phyloP scores from a whole-genome alignment of 306 rosid species.

The Lathyrus aphaca region DNA sequence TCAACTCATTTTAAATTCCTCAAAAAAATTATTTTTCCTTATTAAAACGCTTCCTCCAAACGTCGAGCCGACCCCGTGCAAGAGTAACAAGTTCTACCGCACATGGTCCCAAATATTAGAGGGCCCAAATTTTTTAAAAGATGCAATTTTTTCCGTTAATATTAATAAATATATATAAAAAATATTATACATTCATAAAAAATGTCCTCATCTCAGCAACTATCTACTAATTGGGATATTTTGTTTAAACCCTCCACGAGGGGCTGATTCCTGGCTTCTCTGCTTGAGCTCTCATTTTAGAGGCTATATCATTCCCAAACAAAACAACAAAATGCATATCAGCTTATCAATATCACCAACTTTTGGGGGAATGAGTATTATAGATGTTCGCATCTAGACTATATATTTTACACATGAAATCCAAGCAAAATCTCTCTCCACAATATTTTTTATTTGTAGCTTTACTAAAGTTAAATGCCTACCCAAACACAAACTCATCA shows the following conservation, averaged over 20 bases:
- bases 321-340: slow-evolving; percentile 29
- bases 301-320: slow-evolving; percentile 64
- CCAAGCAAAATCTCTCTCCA: slow-evolving; percentile 5
- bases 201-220: slow-evolving; percentile 94
- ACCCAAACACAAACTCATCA: slow-evolving; percentile 15
- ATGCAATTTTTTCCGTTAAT: too few species aligned
- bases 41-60: too few species aligned
- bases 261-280: slow-evolving; percentile 99
- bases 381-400: slow-evolving; percentile 19
- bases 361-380: neutral
- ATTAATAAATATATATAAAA: too few species aligned
- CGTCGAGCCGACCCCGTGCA: too few species aligned
- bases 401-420: slow-evolving; percentile 18
- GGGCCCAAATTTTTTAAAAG: too few species aligned
- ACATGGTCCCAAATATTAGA: too few species aligned
- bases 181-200: slow-evolving; percentile 98
- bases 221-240: slow-evolving; percentile 97
- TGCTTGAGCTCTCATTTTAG: slow-evolving; percentile 98
- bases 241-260: slow-evolving; percentile 90
- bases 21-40: too few species aligned
- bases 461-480: slow-evolving; percentile 16
- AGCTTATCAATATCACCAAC: slow-evolving; percentile 4
- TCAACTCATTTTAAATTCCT: too few species aligned
- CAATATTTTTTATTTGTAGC: slow-evolving; percentile 10
- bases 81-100: too few species aligned